These are phyloP conservation scores for Vachellia collinsii DNA, from an alignment of 306 rosid genomes.

Conservation along the genomic window DNA sequence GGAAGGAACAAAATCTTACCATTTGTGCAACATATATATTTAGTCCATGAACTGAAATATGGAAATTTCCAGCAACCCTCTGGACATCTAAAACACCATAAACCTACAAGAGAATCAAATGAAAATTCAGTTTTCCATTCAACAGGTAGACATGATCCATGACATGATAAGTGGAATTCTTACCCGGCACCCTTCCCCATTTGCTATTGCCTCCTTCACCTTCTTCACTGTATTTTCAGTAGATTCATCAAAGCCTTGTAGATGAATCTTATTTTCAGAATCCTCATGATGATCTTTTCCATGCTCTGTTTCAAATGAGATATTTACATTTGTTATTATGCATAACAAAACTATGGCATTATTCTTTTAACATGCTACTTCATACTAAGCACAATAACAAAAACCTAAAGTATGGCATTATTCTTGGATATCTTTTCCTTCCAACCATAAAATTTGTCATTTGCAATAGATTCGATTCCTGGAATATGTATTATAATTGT, in stretches of 20 bases:
- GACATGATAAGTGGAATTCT: constrained; percentile 22
- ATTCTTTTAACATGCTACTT: neutral
- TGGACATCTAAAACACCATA: constrained; percentile 95
- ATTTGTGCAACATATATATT: constrained; percentile 92
- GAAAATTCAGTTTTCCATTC: neutral
- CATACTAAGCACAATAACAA: neutral
- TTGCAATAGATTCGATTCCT: neutral
- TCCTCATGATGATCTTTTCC: constrained; percentile 65
- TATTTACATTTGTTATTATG: neutral
- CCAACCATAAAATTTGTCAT: neutral
- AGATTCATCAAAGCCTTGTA: constrained; percentile 64
- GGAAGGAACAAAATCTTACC: constrained; percentile 51
- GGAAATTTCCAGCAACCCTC: constrained; percentile 96
- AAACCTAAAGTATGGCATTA: neutral
- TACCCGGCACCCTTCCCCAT: constrained; percentile 93
- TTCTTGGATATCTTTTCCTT: neutral
- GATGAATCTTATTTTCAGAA: constrained; percentile 55
- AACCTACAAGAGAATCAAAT: constrained; percentile 61
- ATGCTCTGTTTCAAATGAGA: constrained; percentile 50
- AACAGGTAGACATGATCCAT: constrained; percentile 14
- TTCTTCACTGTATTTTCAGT: constrained; percentile 75
- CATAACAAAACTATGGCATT: neutral
- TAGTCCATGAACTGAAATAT: constrained; percentile 87
- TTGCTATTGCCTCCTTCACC: constrained; percentile 72
- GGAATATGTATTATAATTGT: neutral